These are phyloP conservation scores for Berberis vulgaris DNA, from an alignment of 164 flowering plant genomes.

Conservation along the genomic window DNA sequence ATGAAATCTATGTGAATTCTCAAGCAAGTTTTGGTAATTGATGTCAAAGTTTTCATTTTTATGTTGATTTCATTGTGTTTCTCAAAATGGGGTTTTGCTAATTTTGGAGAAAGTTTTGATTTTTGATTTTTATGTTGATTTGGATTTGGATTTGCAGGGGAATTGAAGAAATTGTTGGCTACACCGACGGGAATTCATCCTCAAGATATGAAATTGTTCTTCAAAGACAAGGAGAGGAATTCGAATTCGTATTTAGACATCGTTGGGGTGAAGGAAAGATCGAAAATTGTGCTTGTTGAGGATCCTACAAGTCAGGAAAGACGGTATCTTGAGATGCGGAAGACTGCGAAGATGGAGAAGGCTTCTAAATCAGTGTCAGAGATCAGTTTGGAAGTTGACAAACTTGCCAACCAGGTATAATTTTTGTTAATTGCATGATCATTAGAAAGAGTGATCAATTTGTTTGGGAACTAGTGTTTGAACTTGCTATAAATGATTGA, in stretches of 20 bases:
- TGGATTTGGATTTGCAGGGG: constrained; percentile 44
- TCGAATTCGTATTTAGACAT: constrained; percentile 61
- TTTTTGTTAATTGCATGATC: neutral
- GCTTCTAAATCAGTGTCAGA: constrained; percentile 66
- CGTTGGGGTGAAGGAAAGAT: constrained; percentile 67
- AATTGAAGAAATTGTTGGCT: constrained; percentile 72
- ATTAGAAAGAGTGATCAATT: neutral
- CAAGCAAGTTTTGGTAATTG: constrained; percentile 80
- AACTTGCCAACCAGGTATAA: constrained; percentile 62
- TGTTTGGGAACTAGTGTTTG: neutral
- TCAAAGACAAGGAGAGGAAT: constrained; percentile 77
- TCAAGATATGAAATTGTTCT: constrained; percentile 66
- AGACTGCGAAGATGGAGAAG: constrained; percentile 64
- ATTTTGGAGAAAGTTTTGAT: neutral
- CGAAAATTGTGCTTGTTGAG: constrained; percentile 68
- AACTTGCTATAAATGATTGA: constrained; percentile 1
- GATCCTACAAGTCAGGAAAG: constrained; percentile 75
- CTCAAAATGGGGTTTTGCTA: constrained; percentile 47
- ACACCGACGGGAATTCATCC: constrained; percentile 79
- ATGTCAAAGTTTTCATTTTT: neutral
- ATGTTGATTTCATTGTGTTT: too few species aligned
- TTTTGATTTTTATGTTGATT: neutral
- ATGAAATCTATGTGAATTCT: constrained; percentile 66
- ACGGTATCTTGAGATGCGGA: constrained; percentile 65
- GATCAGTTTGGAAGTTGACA: constrained; percentile 75